A percentile compares a stretch with the other conserved stretches of the same genome.
Conservation (phyloP, 2,329 filamentous ascomycete species). For the Fusarium clavum region DNA sequence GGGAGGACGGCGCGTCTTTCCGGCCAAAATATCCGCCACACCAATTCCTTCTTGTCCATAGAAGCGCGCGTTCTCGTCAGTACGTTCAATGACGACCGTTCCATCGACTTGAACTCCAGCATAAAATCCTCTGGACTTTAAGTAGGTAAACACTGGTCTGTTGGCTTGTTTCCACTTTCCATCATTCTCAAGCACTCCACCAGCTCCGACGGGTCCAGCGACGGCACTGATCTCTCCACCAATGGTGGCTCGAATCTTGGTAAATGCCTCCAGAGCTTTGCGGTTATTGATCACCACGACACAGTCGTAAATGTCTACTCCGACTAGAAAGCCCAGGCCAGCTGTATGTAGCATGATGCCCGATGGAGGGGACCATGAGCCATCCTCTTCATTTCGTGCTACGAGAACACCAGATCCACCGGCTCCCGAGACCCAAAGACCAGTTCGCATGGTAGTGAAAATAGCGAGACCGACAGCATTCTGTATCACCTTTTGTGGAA, state of each 20-base stretch:
- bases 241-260: constrained; percentile 77
- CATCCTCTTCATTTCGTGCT: constrained; percentile 68
- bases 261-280: constrained; percentile 80
- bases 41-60: constrained; percentile 73
- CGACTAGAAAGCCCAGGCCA: constrained; percentile 81
- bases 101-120: constrained; percentile 88
- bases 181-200: constrained; percentile 75
- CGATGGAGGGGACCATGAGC: constrained; percentile 81
- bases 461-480: constrained; percentile 76
- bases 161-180: constrained; percentile 63
- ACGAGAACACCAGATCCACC: constrained; percentile 74
- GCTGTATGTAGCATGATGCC: constrained; percentile 85
- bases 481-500: constrained; percentile 68
- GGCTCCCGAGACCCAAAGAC: constrained; percentile 74
- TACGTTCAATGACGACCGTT: constrained; percentile 84
- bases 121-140: constrained; percentile 89
- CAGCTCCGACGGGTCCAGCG: constrained; percentile 75
- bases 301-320: constrained; percentile 89
- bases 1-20: constrained; percentile 51
- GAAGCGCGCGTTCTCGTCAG: constrained; percentile 86
- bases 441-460: constrained; percentile 76
- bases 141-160: constrained; percentile 68
- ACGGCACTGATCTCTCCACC: constrained; percentile 82
- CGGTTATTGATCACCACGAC: constrained; percentile 85
- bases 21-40: constrained; percentile 59